A percentile compares a stretch with the other conserved stretches of the same genome.
Evolutionary conservation across 306 rosid species (phyloP).

Genomic region (Cicer cuneatum): DNA sequence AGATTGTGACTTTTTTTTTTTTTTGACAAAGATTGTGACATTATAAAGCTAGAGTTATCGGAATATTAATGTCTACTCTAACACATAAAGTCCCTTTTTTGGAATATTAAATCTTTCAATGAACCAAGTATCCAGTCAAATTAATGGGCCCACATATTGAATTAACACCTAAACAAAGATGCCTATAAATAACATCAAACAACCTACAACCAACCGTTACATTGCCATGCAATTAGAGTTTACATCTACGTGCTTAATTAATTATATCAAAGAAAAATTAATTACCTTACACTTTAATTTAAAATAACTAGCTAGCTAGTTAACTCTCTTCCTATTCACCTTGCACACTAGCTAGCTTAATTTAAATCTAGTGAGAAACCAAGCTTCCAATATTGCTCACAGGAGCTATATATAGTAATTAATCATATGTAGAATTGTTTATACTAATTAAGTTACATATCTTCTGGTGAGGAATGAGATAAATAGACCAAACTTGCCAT

Average conservation of each 20-base stretch:
- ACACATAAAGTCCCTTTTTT: slow-evolving; percentile 36
- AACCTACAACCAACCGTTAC: slow-evolving; percentile 41
- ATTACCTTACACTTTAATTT: slow-evolving; percentile 32
- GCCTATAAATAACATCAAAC: slow-evolving; percentile 40
- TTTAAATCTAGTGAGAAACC: slow-evolving; percentile 12
- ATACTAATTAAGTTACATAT: slow-evolving; percentile 39
- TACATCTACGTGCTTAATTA: slow-evolving; percentile 49
- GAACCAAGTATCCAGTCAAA: slow-evolving; percentile 51
- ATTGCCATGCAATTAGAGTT: slow-evolving; percentile 55
- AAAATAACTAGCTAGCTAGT: slow-evolving; percentile 17
- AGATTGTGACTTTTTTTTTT: not conserved
- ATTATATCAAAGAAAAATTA: slow-evolving; percentile 25
- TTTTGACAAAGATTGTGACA: slow-evolving; percentile 40
- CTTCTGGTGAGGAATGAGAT: slow-evolving; percentile 61
- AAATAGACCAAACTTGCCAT: slow-evolving; percentile 68
- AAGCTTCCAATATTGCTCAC: slow-evolving; percentile 24
- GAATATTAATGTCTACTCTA: slow-evolving; percentile 55
- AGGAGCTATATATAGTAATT: slow-evolving; percentile 18
- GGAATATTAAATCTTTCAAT: slow-evolving; percentile 49
- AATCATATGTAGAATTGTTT: slow-evolving; percentile 19
- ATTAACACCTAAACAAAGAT: not conserved
- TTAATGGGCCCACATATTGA: slow-evolving; percentile 38
- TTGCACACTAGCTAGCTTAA: slow-evolving; percentile 33
- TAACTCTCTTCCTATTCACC: slow-evolving; percentile 31
- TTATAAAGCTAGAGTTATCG: slow-evolving; percentile 39